phyloP scores from a whole-genome alignment of 1,284 basidiomycete species.

The Tylopilus orsonianus region DNA sequence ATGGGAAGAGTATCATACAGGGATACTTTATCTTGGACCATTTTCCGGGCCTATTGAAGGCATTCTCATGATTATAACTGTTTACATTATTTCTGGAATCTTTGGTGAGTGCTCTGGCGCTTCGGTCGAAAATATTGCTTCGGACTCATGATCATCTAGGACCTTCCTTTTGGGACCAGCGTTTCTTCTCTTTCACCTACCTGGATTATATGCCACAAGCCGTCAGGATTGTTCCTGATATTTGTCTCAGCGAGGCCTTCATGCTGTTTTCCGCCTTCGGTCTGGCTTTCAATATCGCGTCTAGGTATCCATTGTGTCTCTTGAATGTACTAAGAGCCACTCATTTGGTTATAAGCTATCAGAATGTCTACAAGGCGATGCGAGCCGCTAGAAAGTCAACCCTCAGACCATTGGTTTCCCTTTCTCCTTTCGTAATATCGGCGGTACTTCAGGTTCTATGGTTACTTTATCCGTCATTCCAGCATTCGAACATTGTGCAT shows the following conservation, averaged over 20 bases:
- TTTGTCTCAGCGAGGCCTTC: constrained; percentile 85
- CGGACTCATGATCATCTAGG: constrained; percentile 40
- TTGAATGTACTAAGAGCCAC: background rate
- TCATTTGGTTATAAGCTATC: constrained; percentile 50
- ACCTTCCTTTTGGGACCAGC: constrained; percentile 83
- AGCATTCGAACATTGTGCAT: constrained; percentile 56
- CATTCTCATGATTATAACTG: constrained; percentile 81
- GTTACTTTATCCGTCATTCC: constrained; percentile 69
- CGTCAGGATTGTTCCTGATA: constrained; percentile 52
- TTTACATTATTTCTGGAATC: constrained; percentile 80
- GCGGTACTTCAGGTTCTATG: constrained; percentile 74
- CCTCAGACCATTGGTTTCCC: constrained; percentile 65
- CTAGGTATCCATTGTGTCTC: constrained; percentile 45
- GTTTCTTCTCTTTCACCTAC: constrained; percentile 60
- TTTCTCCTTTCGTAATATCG: constrained; percentile 80
- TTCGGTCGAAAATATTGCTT: background rate
- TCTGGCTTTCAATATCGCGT: constrained; percentile 79
- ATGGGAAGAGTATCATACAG: constrained; percentile 98
- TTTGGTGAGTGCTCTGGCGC: constrained; percentile 49
- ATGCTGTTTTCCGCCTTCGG: constrained; percentile 81
- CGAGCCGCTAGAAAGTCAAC: constrained; percentile 38
- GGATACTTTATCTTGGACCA: constrained; percentile 85
- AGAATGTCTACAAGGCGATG: constrained; percentile 68
- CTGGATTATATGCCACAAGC: constrained; percentile 55
- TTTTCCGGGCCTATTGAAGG: constrained; percentile 98